phyloP scores from a whole-genome alignment of 2,329 filamentous ascomycete genomes.

The Helotiales sp. region DNA sequence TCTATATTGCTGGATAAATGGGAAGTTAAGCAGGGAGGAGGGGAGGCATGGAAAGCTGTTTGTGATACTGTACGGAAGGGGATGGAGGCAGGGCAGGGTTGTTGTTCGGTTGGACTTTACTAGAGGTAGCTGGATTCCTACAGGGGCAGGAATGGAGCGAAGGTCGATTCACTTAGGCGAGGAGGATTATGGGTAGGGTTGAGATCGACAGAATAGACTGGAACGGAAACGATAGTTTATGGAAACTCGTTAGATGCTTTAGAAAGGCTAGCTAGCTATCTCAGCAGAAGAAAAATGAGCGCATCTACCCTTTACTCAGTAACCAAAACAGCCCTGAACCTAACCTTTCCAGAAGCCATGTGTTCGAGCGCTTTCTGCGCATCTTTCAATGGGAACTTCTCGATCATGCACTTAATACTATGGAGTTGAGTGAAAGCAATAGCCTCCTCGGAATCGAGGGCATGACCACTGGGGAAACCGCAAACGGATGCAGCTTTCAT shows the following conservation, averaged over 20 bases:
- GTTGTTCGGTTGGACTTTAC: too few relatives aligned
- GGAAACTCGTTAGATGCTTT: not conserved
- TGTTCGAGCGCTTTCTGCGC: slow-evolving; percentile 40
- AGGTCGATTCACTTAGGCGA: too few relatives aligned
- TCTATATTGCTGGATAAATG: too few relatives aligned
- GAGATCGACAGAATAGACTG: not conserved
- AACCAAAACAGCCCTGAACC: slow-evolving; percentile 40
- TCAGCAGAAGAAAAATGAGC: too few relatives aligned
- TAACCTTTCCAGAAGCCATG: slow-evolving; percentile 38
- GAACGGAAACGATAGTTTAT: not conserved
- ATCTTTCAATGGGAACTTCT: slow-evolving; percentile 65
- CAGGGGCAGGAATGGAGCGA: too few relatives aligned
- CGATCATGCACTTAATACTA: slow-evolving; percentile 66
- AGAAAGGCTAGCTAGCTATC: not conserved
- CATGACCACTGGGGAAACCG: slow-evolving; percentile 67
- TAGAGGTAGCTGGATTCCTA: too few relatives aligned
- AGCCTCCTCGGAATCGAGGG: slow-evolving; percentile 68
- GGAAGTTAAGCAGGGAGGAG: too few relatives aligned
- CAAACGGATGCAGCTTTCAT: slow-evolving; percentile 62
- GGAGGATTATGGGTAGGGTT: too few relatives aligned
- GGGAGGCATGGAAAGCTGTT: too few relatives aligned
- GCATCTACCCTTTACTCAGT: slow-evolving; percentile 32
- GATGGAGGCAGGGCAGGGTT: too few relatives aligned
- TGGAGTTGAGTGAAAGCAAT: slow-evolving; percentile 67
- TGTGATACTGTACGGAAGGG: too few relatives aligned